Evolutionary conservation across 2,329 filamentous ascomycete species (phyloP), one percentile per base, ranked within the genome.

Genomic region (Penicillium sp.): DNA sequence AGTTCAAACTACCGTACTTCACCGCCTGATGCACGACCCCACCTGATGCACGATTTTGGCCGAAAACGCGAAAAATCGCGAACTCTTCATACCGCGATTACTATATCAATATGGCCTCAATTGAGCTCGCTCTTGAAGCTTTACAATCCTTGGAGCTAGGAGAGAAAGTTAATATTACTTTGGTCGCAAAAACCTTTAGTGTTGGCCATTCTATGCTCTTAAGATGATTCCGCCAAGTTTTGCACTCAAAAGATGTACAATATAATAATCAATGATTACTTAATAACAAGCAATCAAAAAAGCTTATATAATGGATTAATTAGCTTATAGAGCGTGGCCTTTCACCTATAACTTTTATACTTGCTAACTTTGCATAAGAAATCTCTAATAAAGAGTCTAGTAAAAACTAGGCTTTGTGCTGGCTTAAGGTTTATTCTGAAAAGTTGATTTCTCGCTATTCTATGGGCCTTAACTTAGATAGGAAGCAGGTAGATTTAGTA

Each of bases 401-500:
- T 8, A 50, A 30, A 33, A 50, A 50, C 28, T 50, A 24, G 47
- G 11, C 5, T 35, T 12, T 14, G 23, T 24, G 47, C 40, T 47
- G 40, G 40, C 14, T 46, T 16, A 38, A 30, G 20, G 18, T 24
- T 35, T 40, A 54, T 28, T 33, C 40, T 28, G 40, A 46, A 47
- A 18, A 47, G 28, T 8, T 54, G 12, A 47, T 54, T 35, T 54
- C 47, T 50, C 24, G 24, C 11, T 50, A 12, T 33, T 35, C 47
- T 8, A 50, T 11, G 12, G 47, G 28, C 35, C 35, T 54, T 16
- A 14, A 54, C 16, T 23, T 21, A 12, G 51, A 46, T 20, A 47
- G 51, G n/a, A 46, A 54, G 16, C 46, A 33, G 40, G 51, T 12
- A 8, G 51, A 54, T 47, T 54, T 24, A 20, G 42, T 26, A 46